Percentiles rank a stretch among this genome's conserved stretches.
Evolutionary conservation across 306 rosid species (phyloP).

Genomic region (Styphnolobium japonicum): DNA sequence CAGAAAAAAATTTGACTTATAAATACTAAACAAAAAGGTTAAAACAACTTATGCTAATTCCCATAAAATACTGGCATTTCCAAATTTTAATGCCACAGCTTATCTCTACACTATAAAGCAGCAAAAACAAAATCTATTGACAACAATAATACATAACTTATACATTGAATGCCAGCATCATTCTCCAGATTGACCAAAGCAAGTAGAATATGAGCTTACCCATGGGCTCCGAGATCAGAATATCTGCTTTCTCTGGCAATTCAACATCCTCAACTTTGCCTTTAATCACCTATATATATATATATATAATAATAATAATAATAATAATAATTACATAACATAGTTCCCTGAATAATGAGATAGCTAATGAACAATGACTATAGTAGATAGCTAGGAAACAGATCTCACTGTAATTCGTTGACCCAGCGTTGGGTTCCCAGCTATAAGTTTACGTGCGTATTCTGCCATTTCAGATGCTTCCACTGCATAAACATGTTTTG

Average conservation of each 20-base stretch:
- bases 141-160: not conserved
- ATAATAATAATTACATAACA: not conserved
- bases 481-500: slow-evolving; percentile 97
- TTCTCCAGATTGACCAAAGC: not conserved
- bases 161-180: slow-evolving; percentile 2
- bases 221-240: slow-evolving; percentile 97
- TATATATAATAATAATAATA: too few relatives aligned
- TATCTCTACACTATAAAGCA: not conserved
- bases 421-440: slow-evolving; percentile 76
- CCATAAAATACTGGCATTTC: slow-evolving; percentile 3
- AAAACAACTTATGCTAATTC: too few relatives aligned
- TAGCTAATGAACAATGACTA: not conserved
- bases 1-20: not conserved
- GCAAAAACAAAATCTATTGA: slow-evolving; percentile 4
- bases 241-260: slow-evolving; percentile 94
- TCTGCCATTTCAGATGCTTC: slow-evolving; percentile 99
- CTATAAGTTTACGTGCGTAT: slow-evolving; percentile 78
- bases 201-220: slow-evolving; percentile 49
- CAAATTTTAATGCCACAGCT: not conserved
- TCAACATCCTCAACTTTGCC: slow-evolving; percentile 91
- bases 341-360: slow-evolving; percentile 9
- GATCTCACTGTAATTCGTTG: slow-evolving; percentile 83
- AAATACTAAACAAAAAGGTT: too few relatives aligned
- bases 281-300: slow-evolving; percentile 64
- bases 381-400: not conserved